These are phyloP conservation scores for Somion occarium DNA, from an alignment of 1,284 basidiomycete species.

Conservation along the genomic window DNA sequence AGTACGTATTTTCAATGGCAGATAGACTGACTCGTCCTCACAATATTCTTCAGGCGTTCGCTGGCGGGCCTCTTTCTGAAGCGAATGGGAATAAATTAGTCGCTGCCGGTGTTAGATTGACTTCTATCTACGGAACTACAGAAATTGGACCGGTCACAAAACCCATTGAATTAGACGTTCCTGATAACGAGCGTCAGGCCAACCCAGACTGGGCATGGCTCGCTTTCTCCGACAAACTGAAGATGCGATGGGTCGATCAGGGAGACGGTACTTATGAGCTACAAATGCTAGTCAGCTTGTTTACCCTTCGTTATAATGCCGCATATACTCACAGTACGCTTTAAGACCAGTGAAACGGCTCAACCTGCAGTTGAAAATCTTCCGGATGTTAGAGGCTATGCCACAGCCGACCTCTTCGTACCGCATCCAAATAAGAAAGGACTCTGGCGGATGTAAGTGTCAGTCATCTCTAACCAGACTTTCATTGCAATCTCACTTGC, in stretches of 20 bases:
- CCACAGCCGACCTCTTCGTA: constrained; percentile 12
- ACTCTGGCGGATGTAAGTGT: constrained; percentile 14
- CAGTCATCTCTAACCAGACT: not conserved
- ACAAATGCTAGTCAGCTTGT: constrained; percentile 25
- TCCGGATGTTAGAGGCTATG: constrained; percentile 9
- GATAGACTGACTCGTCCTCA: not conserved
- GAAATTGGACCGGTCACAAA: constrained; percentile 11
- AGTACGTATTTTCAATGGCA: constrained; percentile 5
- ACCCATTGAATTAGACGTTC: constrained; percentile 10
- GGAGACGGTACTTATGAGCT: constrained; percentile 28
- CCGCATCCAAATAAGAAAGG: constrained; percentile 13
- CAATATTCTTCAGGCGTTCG: constrained; percentile 1
- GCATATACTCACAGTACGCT: not conserved
- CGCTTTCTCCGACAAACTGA: constrained; percentile 16
- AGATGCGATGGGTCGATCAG: constrained; percentile 24
- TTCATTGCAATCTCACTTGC: constrained; percentile 22
- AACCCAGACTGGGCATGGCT: constrained; percentile 27
- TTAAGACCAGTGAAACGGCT: constrained; percentile 15
- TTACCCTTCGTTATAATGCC: not conserved
- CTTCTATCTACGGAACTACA: constrained; percentile 12
- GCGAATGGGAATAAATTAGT: constrained; percentile 9
- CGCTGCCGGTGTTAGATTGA: constrained; percentile 9
- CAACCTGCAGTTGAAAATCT: constrained; percentile 23
- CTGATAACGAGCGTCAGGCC: constrained; percentile 6
- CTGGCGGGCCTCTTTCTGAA: constrained; percentile 12